A percentile compares a stretch with the other conserved stretches of the same genome.
Conservation (phyloP, 768 basidiomycete species). For the Hysterangium stoloniferum region DNA sequence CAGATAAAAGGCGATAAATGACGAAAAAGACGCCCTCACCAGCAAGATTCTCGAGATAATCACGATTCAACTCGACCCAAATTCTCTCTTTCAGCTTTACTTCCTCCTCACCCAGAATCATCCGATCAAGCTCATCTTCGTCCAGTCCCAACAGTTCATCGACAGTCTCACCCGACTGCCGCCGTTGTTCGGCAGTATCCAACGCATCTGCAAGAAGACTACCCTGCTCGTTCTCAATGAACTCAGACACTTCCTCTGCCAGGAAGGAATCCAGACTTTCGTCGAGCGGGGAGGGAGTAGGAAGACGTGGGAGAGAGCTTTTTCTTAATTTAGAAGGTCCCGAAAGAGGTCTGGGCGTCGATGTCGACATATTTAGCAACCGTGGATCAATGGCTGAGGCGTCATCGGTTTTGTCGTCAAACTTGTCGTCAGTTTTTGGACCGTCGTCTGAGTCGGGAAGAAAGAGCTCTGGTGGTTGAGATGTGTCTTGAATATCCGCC, state of each 20-base stretch:
- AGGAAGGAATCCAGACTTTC: conserved; percentile 55
- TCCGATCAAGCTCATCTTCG: conserved; percentile 81
- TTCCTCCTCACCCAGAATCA: conserved; percentile 73
- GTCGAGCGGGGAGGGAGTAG: conserved; percentile 37
- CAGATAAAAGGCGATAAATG: conserved; percentile 29
- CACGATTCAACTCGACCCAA: conserved; percentile 90
- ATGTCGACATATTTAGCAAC: conserved; percentile 16
- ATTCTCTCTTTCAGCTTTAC: conserved; percentile 81
- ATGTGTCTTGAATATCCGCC: conserved; percentile 33
- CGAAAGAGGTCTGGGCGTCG: conserved; percentile 5
- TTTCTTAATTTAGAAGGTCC: no score
- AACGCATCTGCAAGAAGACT: conserved; percentile 52
- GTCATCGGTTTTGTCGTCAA: conserved; percentile 49
- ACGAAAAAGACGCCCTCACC: conserved; percentile 38
- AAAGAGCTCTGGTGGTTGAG: conserved; percentile 33
- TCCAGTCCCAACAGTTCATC: conserved; percentile 75
- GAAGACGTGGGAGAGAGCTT: conserved; percentile 12
- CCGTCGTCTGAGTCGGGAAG: conserved; percentile 38
- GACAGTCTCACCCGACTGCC: conserved; percentile 38
- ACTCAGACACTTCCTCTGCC: conserved; percentile 61
- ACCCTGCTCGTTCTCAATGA: conserved; percentile 56
- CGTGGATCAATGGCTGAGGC: conserved; percentile 14
- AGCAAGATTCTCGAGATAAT: conserved; percentile 83
- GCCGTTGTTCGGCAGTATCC: conserved; percentile 57
- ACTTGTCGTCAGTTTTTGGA: conserved; percentile 19